phyloP scores from a whole-genome alignment of 768 basidiomycete species.

The Phlebiopsis gigantea region DNA sequence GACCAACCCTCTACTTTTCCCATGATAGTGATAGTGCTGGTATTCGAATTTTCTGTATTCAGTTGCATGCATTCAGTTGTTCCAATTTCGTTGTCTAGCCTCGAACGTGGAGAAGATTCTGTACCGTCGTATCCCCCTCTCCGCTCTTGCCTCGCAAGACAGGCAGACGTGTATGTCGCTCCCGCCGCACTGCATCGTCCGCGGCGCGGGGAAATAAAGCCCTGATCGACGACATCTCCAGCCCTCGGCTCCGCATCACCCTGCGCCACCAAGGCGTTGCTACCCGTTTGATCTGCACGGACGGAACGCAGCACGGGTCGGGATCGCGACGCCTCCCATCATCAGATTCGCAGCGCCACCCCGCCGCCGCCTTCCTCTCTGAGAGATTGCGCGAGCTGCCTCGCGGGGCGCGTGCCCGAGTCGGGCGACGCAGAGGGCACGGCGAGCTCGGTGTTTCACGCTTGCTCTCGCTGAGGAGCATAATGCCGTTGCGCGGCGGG shows the following conservation, averaged over 20 bases:
- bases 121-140: not conserved
- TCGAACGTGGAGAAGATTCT: not conserved
- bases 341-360: not conserved
- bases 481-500: not conserved
- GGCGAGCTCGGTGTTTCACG: constrained; percentile 1
- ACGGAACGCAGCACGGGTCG: not conserved
- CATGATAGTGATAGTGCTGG: too few species aligned
- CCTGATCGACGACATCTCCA: not conserved
- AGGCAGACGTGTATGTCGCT: too few species aligned
- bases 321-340: not conserved
- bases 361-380: not conserved
- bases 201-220: not conserved
- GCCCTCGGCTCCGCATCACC: not conserved
- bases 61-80: too few species aligned
- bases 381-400: not conserved
- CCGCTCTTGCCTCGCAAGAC: not conserved
- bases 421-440: not conserved
- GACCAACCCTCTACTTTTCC: too few species aligned
- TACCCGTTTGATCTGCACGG: not conserved
- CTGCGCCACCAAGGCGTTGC: not conserved
- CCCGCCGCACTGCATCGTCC: not conserved
- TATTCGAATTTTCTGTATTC: too few species aligned
- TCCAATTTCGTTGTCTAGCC: not conserved
- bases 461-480: too few species aligned
- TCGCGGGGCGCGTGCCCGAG: too few species aligned